Conservation (phyloP, 352 stramenopile species). For the Pythium volutum region DNA sequence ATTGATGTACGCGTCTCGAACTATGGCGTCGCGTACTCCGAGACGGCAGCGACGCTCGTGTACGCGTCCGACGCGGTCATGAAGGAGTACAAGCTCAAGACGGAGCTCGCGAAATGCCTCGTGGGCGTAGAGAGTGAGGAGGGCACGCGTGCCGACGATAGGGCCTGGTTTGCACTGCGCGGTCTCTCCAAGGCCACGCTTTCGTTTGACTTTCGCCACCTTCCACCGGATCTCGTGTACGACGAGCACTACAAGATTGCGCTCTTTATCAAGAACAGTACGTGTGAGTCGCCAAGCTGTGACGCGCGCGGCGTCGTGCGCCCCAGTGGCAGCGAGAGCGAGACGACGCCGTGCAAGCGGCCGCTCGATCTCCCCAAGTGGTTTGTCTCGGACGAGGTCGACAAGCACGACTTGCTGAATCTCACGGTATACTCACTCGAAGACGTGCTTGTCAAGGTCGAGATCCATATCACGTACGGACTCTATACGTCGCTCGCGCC, state of each 20-base stretch:
- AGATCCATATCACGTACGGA: conserved; percentile 95
- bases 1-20: conserved; percentile 78
- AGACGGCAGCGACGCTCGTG: conserved; percentile 44
- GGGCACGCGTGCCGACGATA: conserved; percentile 68
- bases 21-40: conserved; percentile 71
- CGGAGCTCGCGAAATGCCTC: conserved; percentile 33
- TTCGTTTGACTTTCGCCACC: conserved; percentile 93
- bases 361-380: conserved; percentile 89
- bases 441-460: conserved; percentile 93
- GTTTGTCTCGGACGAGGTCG: conserved; percentile 87
- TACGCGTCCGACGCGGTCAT: conserved; percentile 39
- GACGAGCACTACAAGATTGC: conserved; percentile 95
- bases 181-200: conserved; percentile 92
- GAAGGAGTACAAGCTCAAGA: conserved; percentile 33
- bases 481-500: conserved; percentile 80
- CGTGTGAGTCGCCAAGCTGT: conserved; percentile 88
- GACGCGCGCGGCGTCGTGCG: conserved; percentile 50
- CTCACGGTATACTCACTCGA: conserved; percentile 94
- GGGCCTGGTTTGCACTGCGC: conserved; percentile 91
- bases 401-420: conserved; percentile 94
- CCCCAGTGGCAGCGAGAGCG: conserved; percentile 58
- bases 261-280: conserved; percentile 93
- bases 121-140: conserved; percentile 59
- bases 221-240: conserved; percentile 91
- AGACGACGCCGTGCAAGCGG: conserved; percentile 90